Conservation (phyloP, 2,329 filamentous ascomycete species). For the Paracamarosporium sp. region DNA sequence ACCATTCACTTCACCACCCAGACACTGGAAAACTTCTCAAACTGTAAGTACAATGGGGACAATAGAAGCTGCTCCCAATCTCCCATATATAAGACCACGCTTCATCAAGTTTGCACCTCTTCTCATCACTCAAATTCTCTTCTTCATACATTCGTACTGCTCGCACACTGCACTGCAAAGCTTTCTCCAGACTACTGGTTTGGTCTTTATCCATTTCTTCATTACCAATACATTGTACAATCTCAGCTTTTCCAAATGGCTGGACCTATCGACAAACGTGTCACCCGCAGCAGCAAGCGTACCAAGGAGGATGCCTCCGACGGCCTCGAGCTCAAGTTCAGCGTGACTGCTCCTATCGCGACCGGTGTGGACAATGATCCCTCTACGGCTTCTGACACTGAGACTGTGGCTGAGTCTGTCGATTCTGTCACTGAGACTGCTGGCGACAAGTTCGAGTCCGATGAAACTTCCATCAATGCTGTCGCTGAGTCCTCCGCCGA, state of each 20-base stretch:
- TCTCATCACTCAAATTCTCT: neutral
- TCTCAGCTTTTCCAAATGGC: neutral
- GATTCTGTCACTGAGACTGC: too few relatives aligned
- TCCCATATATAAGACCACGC: neutral
- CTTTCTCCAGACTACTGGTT: too few relatives aligned
- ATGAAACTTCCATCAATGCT: neutral
- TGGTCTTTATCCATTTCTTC: neutral
- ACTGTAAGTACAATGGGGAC: neutral
- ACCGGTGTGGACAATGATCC: too few relatives aligned
- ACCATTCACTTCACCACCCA: neutral
- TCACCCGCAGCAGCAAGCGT: too few relatives aligned
- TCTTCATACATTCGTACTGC: neutral
- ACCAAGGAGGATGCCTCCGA: too few relatives aligned
- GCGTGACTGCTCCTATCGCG: too few relatives aligned
- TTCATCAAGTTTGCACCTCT: neutral
- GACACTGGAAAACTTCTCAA: neutral
- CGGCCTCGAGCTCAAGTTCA: too few relatives aligned
- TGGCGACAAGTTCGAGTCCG: neutral
- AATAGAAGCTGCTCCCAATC: neutral
- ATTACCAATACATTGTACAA: neutral
- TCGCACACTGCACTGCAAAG: slow-evolving; percentile 1
- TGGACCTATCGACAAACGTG: neutral
- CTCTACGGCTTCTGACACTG: too few relatives aligned
- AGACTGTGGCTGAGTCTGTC: too few relatives aligned
- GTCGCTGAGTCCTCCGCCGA: neutral